Conservation (phyloP, 2,329 filamentous ascomycete species). For the Dothideomycetes sp. region DNA sequence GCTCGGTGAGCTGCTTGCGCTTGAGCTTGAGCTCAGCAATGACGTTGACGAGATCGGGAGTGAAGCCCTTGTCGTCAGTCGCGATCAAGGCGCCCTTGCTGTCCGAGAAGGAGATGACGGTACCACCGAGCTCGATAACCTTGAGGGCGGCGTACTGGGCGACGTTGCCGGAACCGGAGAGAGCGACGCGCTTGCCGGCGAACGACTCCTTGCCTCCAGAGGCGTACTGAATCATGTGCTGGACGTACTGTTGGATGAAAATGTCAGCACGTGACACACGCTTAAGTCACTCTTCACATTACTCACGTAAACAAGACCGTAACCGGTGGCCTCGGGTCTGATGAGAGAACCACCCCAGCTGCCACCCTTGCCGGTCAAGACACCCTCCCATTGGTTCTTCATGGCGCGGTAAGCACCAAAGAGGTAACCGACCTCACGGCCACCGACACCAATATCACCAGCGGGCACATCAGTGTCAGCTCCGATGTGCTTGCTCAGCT, state of each 20-base stretch:
- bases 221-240: conserved; percentile 89
- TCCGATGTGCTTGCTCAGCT: conserved; percentile 92
- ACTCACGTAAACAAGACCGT: conserved; percentile 79
- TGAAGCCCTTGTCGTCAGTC: conserved; percentile 61
- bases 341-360: conserved; percentile 91
- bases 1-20: conserved; percentile 70
- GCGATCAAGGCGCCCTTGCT: conserved; percentile 77
- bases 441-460: conserved; percentile 89
- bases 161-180: conserved; percentile 96
- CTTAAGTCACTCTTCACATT: too few relatives aligned
- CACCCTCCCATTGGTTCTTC: conserved; percentile 87
- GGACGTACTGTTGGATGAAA: conserved; percentile 55
- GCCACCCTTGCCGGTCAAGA: conserved; percentile 90
- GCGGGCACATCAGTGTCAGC: conserved; percentile 93
- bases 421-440: conserved; percentile 87
- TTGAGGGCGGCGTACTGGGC: conserved; percentile 97
- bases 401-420: conserved; percentile 89
- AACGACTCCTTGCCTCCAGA: conserved; percentile 70
- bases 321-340: conserved; percentile 92
- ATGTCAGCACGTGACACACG: not conserved
- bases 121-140: conserved; percentile 89
- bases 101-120: conserved; percentile 87
- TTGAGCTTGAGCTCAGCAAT: conserved; percentile 82
- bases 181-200: conserved; percentile 83
- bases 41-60: conserved; percentile 64